phyloP scores from a whole-genome alignment of 2,329 filamentous ascomycete species.

The Fusarium begoniae region DNA sequence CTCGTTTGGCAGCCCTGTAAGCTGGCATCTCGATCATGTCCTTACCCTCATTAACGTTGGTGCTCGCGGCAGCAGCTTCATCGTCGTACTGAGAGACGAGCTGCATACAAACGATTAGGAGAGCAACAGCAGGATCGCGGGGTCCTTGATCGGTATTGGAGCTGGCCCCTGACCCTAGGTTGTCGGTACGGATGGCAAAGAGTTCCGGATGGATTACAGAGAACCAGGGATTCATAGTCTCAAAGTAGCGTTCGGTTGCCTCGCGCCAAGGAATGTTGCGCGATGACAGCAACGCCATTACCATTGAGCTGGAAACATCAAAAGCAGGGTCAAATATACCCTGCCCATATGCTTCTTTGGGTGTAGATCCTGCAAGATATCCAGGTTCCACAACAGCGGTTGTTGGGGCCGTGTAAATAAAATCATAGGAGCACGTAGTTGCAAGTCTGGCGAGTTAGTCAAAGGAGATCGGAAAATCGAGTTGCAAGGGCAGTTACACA shows the following conservation, averaged over 20 bases:
- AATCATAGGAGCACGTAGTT: conserved; percentile 49
- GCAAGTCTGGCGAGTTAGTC: conserved; percentile 33
- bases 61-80: conserved; percentile 45
- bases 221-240: conserved; percentile 54
- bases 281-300: conserved; percentile 50
- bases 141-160: conserved; percentile 25
- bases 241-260: conserved; percentile 51
- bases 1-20: conserved; percentile 52
- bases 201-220: conserved; percentile 52
- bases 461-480: neutral
- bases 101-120: conserved; percentile 56
- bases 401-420: conserved; percentile 49
- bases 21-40: conserved; percentile 53
- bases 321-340: conserved; percentile 45
- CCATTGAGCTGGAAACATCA: conserved; percentile 49
- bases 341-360: conserved; percentile 37
- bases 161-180: neutral
- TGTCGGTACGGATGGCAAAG: conserved; percentile 46
- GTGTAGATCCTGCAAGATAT: conserved; percentile 38
- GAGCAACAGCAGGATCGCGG: conserved; percentile 46
- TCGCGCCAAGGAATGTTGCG: conserved; percentile 51
- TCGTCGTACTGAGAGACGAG: conserved; percentile 51
- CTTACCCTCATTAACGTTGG: conserved; percentile 43
- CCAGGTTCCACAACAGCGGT: conserved; percentile 45
- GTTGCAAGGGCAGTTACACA: conserved; percentile 21